Percentiles rank a stretch among this genome's conserved stretches.
Conservation (phyloP, 2,329 filamentous ascomycete genomes). For the Alternaria sp. region DNA sequence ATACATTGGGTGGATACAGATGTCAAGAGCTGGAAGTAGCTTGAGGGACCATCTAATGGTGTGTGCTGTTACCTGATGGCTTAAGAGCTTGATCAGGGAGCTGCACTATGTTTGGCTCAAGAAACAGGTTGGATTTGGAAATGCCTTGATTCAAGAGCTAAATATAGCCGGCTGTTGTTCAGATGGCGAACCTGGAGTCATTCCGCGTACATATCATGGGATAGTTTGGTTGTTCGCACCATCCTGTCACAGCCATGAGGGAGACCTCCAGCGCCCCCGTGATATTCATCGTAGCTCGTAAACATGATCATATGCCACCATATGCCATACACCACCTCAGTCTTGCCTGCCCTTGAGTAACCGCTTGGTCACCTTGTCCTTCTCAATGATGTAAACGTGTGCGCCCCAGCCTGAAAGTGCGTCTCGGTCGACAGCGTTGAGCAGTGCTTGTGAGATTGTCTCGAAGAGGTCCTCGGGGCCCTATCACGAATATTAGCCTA, state of each 20-base stretch:
- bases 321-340: constrained; percentile 44
- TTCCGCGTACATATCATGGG: background rate
- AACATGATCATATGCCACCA: constrained; percentile 20
- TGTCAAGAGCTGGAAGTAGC: too few relatives aligned
- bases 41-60: background rate
- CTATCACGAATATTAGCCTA: constrained; percentile 55
- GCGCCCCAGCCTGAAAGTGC: constrained; percentile 97
- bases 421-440: constrained; percentile 96
- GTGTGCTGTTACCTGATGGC: background rate
- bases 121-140: constrained; percentile 24
- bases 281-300: constrained; percentile 26
- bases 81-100: background rate
- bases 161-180: background rate
- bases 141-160: constrained; percentile 21
- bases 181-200: constrained; percentile 1
- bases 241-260: constrained; percentile 21
- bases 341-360: constrained; percentile 98
- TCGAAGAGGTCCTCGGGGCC: constrained; percentile 95
- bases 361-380: constrained; percentile 99
- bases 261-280: constrained; percentile 7
- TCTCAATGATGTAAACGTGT: constrained; percentile 99
- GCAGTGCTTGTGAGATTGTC: constrained; percentile 92
- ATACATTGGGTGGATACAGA: background rate
- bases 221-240: constrained; percentile 8
- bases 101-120: background rate